A percentile compares a stretch with the other conserved stretches of the same genome.
Conservation (phyloP, 1,139 yeast genomes). For the Yamadazyma spencermartinsiae region DNA sequence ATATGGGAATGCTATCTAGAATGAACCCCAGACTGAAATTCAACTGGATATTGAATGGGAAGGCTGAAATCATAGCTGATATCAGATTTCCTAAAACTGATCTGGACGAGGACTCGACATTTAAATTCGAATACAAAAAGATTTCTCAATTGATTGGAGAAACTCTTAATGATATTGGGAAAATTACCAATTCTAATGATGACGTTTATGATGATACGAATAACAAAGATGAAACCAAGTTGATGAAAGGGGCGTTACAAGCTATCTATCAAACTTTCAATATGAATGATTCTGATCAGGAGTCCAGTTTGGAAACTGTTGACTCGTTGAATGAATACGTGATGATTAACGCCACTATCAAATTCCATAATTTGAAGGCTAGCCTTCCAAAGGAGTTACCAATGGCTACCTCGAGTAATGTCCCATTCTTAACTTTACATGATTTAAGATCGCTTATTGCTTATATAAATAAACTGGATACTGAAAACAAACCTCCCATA, state of each 20-base stretch:
- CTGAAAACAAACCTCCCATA: slow-evolving; percentile 29
- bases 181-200: slow-evolving; percentile 17
- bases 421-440: slow-evolving; percentile 57
- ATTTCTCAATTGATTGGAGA: slow-evolving; percentile 28
- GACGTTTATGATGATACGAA: slow-evolving; percentile 14
- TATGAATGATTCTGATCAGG: slow-evolving; percentile 15
- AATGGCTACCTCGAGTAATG: slow-evolving; percentile 46
- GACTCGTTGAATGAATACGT: slow-evolving; percentile 47
- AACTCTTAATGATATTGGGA: slow-evolving; percentile 29
- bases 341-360: slow-evolving; percentile 63
- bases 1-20: slow-evolving; percentile 46
- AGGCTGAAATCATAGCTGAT: slow-evolving; percentile 69
- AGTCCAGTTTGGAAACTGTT: slow-evolving; percentile 7
- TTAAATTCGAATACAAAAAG: slow-evolving; percentile 24
- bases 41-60: slow-evolving; percentile 71
- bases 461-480: slow-evolving; percentile 49
- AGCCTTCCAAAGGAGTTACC: slow-evolving; percentile 56
- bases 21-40: slow-evolving; percentile 46
- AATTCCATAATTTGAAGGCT: slow-evolving; percentile 62
- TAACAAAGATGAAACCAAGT: slow-evolving; percentile 25
- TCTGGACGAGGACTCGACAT: slow-evolving; percentile 21
- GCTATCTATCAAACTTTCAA: slow-evolving; percentile 46
- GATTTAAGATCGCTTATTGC: slow-evolving; percentile 62
- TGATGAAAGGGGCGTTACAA: slow-evolving; percentile 43
- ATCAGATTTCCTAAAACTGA: slow-evolving; percentile 58